These are phyloP conservation scores for Linnemannia elongata DNA, from an alignment of 192 early-diverging fungal species.

Conservation along the genomic window DNA sequence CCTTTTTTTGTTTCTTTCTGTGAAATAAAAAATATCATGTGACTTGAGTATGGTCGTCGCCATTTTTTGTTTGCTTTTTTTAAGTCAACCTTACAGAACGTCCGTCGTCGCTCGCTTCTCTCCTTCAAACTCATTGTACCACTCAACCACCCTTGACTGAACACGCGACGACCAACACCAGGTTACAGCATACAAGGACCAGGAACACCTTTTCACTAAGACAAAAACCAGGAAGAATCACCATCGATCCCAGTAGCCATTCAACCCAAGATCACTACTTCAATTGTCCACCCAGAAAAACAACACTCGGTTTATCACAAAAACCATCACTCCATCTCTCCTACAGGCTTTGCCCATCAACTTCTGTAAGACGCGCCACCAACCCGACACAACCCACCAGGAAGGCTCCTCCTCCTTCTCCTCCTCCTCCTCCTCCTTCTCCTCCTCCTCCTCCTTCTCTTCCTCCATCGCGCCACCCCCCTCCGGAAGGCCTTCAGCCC, in stretches of 20 bases:
- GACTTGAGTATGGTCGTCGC: neutral
- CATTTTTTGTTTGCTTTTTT: neutral
- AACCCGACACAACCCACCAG: neutral
- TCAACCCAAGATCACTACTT: neutral
- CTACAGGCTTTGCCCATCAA: neutral
- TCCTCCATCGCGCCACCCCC: neutral
- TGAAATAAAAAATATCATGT: constrained; percentile 1
- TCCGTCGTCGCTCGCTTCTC: neutral
- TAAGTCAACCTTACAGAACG: too few relatives aligned
- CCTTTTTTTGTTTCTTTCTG: neutral
- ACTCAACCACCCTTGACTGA: neutral
- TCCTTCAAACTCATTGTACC: neutral
- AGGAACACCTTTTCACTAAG: neutral
- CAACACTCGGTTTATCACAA: neutral
- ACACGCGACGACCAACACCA: neutral
- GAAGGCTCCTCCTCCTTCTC: too few relatives aligned
- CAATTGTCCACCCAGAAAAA: neutral
- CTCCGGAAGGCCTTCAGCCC: neutral
- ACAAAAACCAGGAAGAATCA: neutral
- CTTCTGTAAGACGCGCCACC: neutral
- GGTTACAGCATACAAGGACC: neutral
- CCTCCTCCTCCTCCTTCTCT: too few relatives aligned
- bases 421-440: too few relatives aligned
- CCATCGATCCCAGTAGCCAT: neutral
- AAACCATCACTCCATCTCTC: neutral